Base-by-base conservation (phyloP, 495 filamentous ascomycete species). In the Aspergillus carlsbadensis region DNA sequence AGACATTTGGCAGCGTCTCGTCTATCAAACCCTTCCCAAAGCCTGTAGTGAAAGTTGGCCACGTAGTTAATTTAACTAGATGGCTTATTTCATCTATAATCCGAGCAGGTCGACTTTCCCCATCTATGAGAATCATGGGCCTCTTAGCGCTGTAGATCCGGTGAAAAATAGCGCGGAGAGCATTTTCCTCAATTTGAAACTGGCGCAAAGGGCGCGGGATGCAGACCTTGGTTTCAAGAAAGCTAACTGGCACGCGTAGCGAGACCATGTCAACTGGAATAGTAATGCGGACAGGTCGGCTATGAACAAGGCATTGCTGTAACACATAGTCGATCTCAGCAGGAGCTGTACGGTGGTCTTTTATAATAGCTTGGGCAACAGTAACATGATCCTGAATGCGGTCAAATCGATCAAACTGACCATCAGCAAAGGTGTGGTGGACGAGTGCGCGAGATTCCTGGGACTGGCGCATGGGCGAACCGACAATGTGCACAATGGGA, bases 401-500 rank as follows among this genome's bases (percentile, higher is more conserved):
- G 5, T 55, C 17, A 7, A 52, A n/a, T 22, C 56, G 56, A 10
- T 59, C 42, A 5, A 24, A 35, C 18, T 63, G 41, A 3, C 14
- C 47, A 0, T 13, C 21, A 0, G 49, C 50, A 4, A 54, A 6
- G 0, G 49, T 45, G 31, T 62, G 59, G 37, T 62, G 59, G 10
- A 62, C 33, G 5, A 52, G 6, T 1, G 8, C 10, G 14, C 45
- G 18, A 4, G 31, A 5, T 20, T 35, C 10, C 39, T 34, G 2
- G 14, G 37, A 5, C 18, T 15, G 3, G 34, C 3, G 0, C 26
- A 8, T 29, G 8, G 61, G 61, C 14, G 36, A 49, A 0, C 88
- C 89, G 14, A 90, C 87, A 42, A 93, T 85, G 66, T 92, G 88
- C 7, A 92, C 80, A 2, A 95, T 73, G 0, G 87, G 86, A 3